phyloP scores from a whole-genome alignment of 2,329 filamentous ascomycete species.

The Juglanconis sp. region DNA sequence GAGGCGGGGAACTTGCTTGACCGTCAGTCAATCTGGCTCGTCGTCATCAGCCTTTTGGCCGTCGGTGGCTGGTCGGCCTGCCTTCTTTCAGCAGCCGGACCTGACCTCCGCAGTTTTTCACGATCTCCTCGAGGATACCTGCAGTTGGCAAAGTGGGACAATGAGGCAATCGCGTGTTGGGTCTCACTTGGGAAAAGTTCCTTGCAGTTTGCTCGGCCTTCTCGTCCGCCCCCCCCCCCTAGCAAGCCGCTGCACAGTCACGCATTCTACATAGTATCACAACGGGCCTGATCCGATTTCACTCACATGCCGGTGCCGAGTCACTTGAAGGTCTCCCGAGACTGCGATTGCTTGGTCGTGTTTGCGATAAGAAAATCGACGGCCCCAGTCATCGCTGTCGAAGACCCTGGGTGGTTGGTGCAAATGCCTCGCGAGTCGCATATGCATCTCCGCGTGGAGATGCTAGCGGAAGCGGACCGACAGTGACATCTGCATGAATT shows the following conservation, averaged over 20 bases:
- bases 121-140: constrained; percentile 13
- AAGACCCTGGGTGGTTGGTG: neutral
- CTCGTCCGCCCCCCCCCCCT: no score
- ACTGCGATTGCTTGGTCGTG: neutral
- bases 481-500: constrained; percentile 17
- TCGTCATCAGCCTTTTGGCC: constrained; percentile 5
- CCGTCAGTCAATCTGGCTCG: neutral
- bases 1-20: neutral
- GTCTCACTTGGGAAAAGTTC: neutral
- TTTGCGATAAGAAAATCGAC: neutral
- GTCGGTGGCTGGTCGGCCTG: constrained; percentile 15
- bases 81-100: constrained; percentile 5
- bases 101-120: neutral
- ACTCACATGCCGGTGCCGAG: neutral
- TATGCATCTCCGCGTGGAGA: constrained; percentile 16
- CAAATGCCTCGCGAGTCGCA: constrained; percentile 5
- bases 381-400: neutral
- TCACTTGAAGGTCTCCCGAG: neutral
- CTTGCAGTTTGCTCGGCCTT: neutral
- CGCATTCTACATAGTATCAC: neutral
- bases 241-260: neutral
- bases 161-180: constrained; percentile 10
- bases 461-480: constrained; percentile 18
- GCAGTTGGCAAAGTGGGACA: constrained; percentile 15
- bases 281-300: neutral